Conservation (phyloP, 2,329 filamentous ascomycete genomes). For the Fusarium nodosum region DNA sequence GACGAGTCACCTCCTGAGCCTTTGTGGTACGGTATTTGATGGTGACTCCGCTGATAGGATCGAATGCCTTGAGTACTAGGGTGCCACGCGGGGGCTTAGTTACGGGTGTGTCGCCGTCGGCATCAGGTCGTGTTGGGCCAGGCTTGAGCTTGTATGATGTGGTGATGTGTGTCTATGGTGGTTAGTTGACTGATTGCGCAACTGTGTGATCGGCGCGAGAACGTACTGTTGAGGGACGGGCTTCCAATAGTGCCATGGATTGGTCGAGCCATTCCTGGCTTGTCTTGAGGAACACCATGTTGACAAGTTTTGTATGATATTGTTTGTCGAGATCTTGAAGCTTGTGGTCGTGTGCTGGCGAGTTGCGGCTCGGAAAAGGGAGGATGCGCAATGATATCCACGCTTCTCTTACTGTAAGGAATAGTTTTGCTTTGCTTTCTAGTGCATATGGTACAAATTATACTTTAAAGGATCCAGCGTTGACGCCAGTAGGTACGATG, state of each 20-base stretch:
- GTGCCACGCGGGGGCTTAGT: constrained; percentile 71
- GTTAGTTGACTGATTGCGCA: constrained; percentile 20
- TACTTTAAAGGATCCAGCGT: not conserved
- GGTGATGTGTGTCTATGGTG: constrained; percentile 84
- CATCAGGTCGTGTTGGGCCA: constrained; percentile 46
- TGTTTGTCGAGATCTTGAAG: not conserved
- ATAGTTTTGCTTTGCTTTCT: not conserved
- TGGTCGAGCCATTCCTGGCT: constrained; percentile 94
- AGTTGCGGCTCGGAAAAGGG: constrained; percentile 6
- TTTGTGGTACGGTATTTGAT: constrained; percentile 95
- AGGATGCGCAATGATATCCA: not conserved
- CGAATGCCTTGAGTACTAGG: constrained; percentile 90
- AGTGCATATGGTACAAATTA: not conserved
- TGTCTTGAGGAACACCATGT: constrained; percentile 82
- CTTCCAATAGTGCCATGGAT: constrained; percentile 86
- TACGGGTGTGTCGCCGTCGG: constrained; percentile 49
- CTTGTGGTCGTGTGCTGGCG: constrained; percentile 23
- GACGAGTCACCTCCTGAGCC: constrained; percentile 86
- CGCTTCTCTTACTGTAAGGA: not conserved
- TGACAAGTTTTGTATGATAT: constrained; percentile 1
- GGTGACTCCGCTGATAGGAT: constrained; percentile 82
- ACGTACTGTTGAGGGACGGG: constrained; percentile 84
- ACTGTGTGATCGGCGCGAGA: not conserved
- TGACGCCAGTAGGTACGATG: constrained; percentile 10
- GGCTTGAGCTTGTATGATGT: constrained; percentile 86